These are phyloP conservation scores for Leccinum olivaceopallidum DNA, from an alignment of 768 basidiomycete species.

Conservation along the genomic window DNA sequence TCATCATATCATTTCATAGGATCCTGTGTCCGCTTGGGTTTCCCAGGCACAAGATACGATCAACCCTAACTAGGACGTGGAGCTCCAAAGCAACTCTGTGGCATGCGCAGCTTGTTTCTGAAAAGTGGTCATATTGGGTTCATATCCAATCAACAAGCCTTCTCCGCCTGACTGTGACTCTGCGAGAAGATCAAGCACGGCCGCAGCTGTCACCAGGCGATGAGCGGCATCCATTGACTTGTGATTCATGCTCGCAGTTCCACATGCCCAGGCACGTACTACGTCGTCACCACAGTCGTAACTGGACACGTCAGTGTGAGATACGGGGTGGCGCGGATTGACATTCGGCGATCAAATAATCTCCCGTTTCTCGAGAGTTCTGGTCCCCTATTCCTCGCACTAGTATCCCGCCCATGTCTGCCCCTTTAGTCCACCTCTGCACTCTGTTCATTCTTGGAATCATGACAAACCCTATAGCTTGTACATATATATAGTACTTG, in stretches of 20 bases:
- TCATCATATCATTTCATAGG: neutral
- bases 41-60: neutral
- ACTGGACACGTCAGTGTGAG: neutral
- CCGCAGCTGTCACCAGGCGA: neutral
- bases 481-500: neutral
- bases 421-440: neutral
- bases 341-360: neutral
- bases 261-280: neutral
- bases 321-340: neutral
- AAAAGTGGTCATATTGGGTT: neutral
- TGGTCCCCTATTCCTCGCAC: neutral
- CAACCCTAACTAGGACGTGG: neutral
- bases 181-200: neutral
- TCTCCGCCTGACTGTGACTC: neutral
- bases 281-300: neutral
- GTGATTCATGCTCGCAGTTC: neutral
- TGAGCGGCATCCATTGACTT: neutral
- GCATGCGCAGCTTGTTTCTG: neutral
- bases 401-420: neutral
- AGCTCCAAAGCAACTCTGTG: neutral
- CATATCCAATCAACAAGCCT: neutral
- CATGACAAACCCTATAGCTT: neutral
- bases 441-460: neutral
- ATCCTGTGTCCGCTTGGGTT: neutral
- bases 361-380: neutral